Conservation (phyloP, 169 alveolate genomes). For the Cryptosporidium muris region DNA sequence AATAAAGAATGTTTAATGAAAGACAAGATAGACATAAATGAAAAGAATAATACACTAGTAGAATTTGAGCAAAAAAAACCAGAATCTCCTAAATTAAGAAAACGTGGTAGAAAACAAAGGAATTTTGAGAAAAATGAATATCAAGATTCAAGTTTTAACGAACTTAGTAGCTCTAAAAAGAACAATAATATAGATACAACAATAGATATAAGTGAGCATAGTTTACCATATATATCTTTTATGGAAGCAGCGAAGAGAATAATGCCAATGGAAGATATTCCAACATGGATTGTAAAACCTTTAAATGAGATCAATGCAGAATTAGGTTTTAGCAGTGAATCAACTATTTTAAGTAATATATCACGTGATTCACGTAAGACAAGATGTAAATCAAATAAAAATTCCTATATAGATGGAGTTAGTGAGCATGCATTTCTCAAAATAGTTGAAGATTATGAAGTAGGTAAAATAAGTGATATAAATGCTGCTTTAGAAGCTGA, state of each 20-base stretch:
- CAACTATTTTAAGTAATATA: constrained; percentile 11
- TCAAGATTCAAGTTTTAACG: background rate
- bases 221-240: constrained; percentile 14
- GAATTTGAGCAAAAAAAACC: constrained; percentile 28
- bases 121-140: background rate
- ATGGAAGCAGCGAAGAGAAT: constrained; percentile 59
- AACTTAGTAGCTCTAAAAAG: background rate
- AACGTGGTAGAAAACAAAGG: constrained; percentile 61
- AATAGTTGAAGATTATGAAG: constrained; percentile 47
- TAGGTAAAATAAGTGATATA: constrained; percentile 45
- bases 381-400: constrained; percentile 59
- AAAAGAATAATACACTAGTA: constrained; percentile 1
- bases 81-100: constrained; percentile 52
- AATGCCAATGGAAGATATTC: constrained; percentile 41
- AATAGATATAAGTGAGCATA: background rate
- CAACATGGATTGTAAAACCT: constrained; percentile 65
- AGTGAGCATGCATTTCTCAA: constrained; percentile 53
- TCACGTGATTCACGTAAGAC: constrained; percentile 36
- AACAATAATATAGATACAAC: background rate
- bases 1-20: background rate
- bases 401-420: constrained; percentile 49
- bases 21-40: background rate
- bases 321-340: constrained; percentile 24
- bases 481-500: background rate
- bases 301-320: constrained; percentile 66